phyloP scores from a whole-genome alignment of 1,284 basidiomycete genomes.

The Pseudozyma hubeiensis region DNA sequence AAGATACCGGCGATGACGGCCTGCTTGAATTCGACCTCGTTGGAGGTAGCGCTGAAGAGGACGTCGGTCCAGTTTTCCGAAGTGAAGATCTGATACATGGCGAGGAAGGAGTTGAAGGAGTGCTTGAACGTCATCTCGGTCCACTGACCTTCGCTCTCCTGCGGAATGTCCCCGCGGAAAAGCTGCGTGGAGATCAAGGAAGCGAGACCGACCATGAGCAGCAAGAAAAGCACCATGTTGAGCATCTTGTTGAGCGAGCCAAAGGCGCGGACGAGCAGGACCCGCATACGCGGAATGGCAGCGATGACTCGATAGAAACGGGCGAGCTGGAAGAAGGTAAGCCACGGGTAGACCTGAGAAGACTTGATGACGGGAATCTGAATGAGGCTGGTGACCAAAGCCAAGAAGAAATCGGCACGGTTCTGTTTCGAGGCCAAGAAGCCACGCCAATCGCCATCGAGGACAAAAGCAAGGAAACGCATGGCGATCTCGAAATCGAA shows the following conservation, averaged over 20 bases:
- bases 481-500: conserved; percentile 91
- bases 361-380: conserved; percentile 82
- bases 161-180: conserved; percentile 80
- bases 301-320: conserved; percentile 95
- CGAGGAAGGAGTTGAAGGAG: conserved; percentile 87
- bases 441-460: conserved; percentile 83
- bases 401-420: conserved; percentile 83
- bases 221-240: conserved; percentile 93
- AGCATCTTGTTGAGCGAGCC: conserved; percentile 90
- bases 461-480: conserved; percentile 74
- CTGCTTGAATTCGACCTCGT: conserved; percentile 79
- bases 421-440: conserved; percentile 81
- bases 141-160: conserved; percentile 59
- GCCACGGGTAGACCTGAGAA: conserved; percentile 83
- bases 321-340: conserved; percentile 87
- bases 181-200: conserved; percentile 82
- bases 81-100: conserved; percentile 88
- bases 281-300: conserved; percentile 82
- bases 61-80: conserved; percentile 94
- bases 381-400: conserved; percentile 81
- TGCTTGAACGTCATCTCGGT: conserved; percentile 85
- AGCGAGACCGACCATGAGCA: conserved; percentile 88
- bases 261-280: conserved; percentile 76
- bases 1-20: conserved; percentile 81
- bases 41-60: conserved; percentile 78